Evolutionary conservation across 2,329 filamentous ascomycete genomes (phyloP), one percentile per base, ranked within the genome.

Genomic region (Fusarium nodosum): DNA sequence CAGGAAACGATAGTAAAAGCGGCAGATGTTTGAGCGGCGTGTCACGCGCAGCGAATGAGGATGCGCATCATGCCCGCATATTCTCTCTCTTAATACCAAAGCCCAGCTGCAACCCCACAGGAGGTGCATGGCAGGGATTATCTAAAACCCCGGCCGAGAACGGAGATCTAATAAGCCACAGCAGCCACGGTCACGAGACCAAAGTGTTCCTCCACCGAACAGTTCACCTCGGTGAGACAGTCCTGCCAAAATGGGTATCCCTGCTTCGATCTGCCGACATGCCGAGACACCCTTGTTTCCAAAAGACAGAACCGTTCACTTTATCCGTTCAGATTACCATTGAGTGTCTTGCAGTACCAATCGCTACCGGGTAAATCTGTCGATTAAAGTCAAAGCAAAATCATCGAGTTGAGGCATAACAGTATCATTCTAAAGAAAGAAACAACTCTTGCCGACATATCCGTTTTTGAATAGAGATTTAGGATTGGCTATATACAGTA

Each of bases 21-120:
- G 56, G 48, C 46, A 41, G 42, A 47, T 24, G 51, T 39, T 58
- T 42, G 44, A 51, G 44, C 26, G 51, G 64, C 54, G 50, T 34
- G 56, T 52, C 59, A 66, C 24, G 64, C 44, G 59, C 39, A 59
- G 68, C 60, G 55, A 72, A 70, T 68, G 54, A 66, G 54, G 56
- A 71, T 56, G 44, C 50, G 31, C 11, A 58, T n/a, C 38, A 58
- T 31, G 8, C 33, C 59, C 59, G 38, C 26, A 64, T 38, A 50
- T 34, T 64, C 51, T 31, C 51, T 31, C 42, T 30, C 44, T 34
- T 18, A 34, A 34, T 20, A 30, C 54, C 62, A 22, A n/a, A 47
- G 30, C 62, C 33, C 34, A 52, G 34, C 48, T 41, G 48, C 31
- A 57, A 46, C 64, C 57, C 60, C 68, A 66, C 31, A 56, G 26